Base-by-base conservation (phyloP, 805 yeast species). In the Hanseniaspora thailandica region DNA sequence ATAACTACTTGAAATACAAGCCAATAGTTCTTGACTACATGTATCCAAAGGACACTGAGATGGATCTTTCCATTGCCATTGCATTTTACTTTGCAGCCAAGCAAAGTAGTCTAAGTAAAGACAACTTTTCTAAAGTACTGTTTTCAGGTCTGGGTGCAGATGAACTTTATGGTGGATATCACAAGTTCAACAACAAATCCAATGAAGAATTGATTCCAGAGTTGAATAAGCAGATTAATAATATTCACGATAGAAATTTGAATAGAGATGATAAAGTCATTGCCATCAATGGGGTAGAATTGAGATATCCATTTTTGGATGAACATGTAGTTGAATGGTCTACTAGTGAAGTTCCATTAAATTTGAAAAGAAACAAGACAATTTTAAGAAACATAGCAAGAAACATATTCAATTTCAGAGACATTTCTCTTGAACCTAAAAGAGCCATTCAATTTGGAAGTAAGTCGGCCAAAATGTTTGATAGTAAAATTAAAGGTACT, bases 371-470 rank as follows among this genome's bases (percentile, higher is more conserved):
- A 2, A 69, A 76, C 55, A 88, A 88, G 63, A 69, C 66, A 56
- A 66, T 84, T 1, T 67, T 93, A 40, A 67, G 97, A 47, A 66
- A 69, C 47, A 61, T 85, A 7, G 96, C 97, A 0, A 43, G 43
- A 15, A 58, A 57, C 0, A 63, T 60, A 0, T 58, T 82, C 19
- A 76, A 74, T 0, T 63, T 86, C 33, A 63, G 57, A 0, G 74
- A 73, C 64, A 93, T 88, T 0, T 69, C 79, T 17, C 70, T 72
- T 22, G 97, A 93, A 62, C 78, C 84, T 1, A 93, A 93, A 63
- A 72, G 99, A 45, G 99, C 99, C 0, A 88, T 93, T 56, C 98
- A 93, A 63, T 93, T 93, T 66, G 99, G 99, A 0, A 86, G 97
- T 0, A 81, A 84, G 57, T 83, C 95, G 63, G 98, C 99, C 1